Evolutionary conservation across 2,329 filamentous ascomycete species (phyloP).

Genomic region (Botrytis aclada): DNA sequence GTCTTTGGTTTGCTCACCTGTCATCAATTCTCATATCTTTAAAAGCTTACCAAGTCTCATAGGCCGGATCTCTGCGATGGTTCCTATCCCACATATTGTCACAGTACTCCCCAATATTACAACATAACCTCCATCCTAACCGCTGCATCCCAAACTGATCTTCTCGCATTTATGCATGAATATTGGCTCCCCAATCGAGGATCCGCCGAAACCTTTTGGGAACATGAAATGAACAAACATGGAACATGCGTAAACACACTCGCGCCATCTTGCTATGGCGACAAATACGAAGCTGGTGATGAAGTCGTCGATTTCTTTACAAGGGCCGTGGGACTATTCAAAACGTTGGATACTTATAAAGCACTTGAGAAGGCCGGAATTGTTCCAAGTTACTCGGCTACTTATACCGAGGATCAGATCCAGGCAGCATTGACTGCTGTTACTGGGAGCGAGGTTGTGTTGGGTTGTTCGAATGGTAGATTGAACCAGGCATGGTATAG

Average conservation of each 20-base stretch:
- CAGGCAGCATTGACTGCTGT: constrained; percentile 43
- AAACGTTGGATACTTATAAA: constrained; percentile 38
- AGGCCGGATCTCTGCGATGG: constrained; percentile 65
- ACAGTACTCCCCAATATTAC: constrained; percentile 56
- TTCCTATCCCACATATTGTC: constrained; percentile 65
- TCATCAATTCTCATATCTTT: neutral
- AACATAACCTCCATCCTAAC: constrained; percentile 64
- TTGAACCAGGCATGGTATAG: constrained; percentile 51
- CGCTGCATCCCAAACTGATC: constrained; percentile 50
- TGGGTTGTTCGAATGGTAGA: constrained; percentile 44
- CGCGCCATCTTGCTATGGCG: constrained; percentile 61
- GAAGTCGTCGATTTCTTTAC: constrained; percentile 69
- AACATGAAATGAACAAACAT: constrained; percentile 75
- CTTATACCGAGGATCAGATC: constrained; percentile 44
- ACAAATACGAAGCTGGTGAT: constrained; percentile 53
- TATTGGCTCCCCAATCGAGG: constrained; percentile 71
- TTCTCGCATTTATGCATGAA: constrained; percentile 54
- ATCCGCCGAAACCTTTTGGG: constrained; percentile 46
- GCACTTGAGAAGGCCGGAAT: constrained; percentile 53
- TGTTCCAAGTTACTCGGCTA: constrained; percentile 42
- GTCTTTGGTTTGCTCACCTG: constrained; percentile 47
- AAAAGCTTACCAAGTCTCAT: constrained; percentile 39
- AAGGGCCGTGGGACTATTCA: constrained; percentile 61
- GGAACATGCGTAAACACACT: constrained; percentile 70
- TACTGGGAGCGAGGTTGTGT: constrained; percentile 46